Conservation (phyloP, 371 early-diverging fungal species). For the Dinochytrium kinnereticum region DNA sequence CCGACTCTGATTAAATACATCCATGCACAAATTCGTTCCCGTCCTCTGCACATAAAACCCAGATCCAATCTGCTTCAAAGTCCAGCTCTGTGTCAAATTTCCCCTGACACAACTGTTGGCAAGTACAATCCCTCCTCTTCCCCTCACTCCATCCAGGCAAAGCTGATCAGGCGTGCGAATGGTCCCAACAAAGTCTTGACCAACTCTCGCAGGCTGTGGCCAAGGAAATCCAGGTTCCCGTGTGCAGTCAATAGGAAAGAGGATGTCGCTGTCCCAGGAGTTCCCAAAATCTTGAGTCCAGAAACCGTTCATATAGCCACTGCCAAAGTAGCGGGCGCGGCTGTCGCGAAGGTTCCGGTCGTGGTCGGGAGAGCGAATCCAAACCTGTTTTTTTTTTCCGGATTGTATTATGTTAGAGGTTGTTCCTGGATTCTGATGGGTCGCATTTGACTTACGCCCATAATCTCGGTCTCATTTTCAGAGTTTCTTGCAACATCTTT, state of each 20-base stretch:
- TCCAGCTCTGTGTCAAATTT: constrained; percentile 14
- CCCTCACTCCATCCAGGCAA: constrained; percentile 8
- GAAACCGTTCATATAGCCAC: constrained; percentile 14
- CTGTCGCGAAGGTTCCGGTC: constrained; percentile 19
- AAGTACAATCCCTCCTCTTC: background rate
- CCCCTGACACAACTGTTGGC: constrained; percentile 13
- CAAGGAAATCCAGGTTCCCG: constrained; percentile 19
- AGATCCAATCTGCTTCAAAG: constrained; percentile 4
- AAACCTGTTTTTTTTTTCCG: too few species aligned
- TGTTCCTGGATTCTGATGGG: too few species aligned
- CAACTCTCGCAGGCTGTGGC: constrained; percentile 15
- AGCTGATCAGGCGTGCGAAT: constrained; percentile 13
- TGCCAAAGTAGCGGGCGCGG: constrained; percentile 12
- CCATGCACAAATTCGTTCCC: constrained; percentile 21
- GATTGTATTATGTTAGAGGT: too few species aligned
- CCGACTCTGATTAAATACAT: constrained; percentile 12
- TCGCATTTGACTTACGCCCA: constrained; percentile 9
- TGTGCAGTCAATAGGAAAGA: constrained; percentile 25
- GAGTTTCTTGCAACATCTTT: constrained; percentile 18
- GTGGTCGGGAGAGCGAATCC: constrained; percentile 25
- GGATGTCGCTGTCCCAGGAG: constrained; percentile 2
- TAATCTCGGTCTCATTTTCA: constrained; percentile 16
- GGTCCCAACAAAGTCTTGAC: constrained; percentile 2
- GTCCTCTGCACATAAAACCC: constrained; percentile 16
- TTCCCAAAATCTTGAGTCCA: constrained; percentile 26